Evolutionary conservation across 1,139 yeast species (phyloP).

Genomic region (Citeromyces hawaiiensis): DNA sequence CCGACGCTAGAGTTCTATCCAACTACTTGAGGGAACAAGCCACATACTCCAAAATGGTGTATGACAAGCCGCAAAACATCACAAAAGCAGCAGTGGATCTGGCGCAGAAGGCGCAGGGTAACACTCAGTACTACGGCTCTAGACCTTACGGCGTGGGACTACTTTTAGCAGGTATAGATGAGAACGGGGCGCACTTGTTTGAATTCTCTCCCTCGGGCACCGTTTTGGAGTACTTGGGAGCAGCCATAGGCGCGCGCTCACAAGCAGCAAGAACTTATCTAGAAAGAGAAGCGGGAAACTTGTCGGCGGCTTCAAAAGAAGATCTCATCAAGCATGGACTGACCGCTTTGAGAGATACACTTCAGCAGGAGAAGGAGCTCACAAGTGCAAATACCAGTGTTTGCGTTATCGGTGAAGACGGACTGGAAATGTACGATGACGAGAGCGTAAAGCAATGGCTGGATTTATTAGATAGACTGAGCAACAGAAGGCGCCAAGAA

Average conservation of each 20-base stretch:
- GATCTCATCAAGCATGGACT: conserved; percentile 79
- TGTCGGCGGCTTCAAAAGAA: conserved; percentile 49
- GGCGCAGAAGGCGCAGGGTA: conserved; percentile 94
- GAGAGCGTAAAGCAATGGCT: conserved; percentile 72
- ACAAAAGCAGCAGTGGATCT: conserved; percentile 74
- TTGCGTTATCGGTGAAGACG: conserved; percentile 68
- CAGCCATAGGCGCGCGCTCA: conserved; percentile 97
- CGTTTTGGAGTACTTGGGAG: conserved; percentile 79
- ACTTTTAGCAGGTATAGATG: conserved; percentile 84
- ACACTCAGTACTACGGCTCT: conserved; percentile 91
- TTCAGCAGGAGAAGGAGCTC: conserved; percentile 88
- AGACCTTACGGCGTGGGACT: conserved; percentile 98
- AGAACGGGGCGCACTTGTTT: conserved; percentile 83
- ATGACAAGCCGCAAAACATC: conserved; percentile 78
- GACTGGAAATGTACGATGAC: conserved; percentile 72
- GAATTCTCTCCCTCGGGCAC: conserved; percentile 97
- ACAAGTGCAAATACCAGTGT: conserved; percentile 77
- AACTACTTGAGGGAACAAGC: conserved; percentile 87
- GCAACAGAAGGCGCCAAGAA: conserved; percentile 35
- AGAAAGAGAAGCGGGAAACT: conserved; percentile 69
- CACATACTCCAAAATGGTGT: conserved; percentile 75
- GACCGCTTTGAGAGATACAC: conserved; percentile 84
- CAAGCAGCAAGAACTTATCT: conserved; percentile 96
- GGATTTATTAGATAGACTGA: conserved; percentile 37
- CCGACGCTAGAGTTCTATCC: conserved; percentile 90